Evolutionary conservation across 148 eudicot species (phyloP), one percentile per base, ranked within the genome.

Genomic region (Pharnaceum exiguum): DNA sequence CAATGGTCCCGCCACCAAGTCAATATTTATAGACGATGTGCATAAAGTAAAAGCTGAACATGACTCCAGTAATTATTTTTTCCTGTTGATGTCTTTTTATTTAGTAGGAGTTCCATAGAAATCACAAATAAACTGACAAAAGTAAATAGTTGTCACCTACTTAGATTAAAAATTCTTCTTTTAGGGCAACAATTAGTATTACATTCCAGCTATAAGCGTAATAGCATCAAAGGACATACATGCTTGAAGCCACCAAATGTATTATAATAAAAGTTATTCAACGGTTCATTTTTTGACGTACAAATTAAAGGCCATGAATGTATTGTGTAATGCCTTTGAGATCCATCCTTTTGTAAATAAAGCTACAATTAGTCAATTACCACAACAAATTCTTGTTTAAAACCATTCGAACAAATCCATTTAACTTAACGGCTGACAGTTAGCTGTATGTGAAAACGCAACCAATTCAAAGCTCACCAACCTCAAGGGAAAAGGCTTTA

Each of bases 31-130:
- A 25, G 47, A 16, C 35, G 51, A 46, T 51, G 43, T 37, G 40
- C 66, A 64, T 22, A 66, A 70, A 68, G 66, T 48, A 57, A 68
- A 72, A 72, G 74, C 23, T 55, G 19, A 44, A 26, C 23, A 38
- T 57, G 62, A 40, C 63, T 52, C 37, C 30, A 33, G 47, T 25
- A 50, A 55, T 46, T 13, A 5, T 48, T 57, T 58, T 26, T 22
- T 12, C 40, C 33, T 23, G 7, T 37, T 17, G 40, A 62, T 55
- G 1, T 45, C 4, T 30, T 31, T 2, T 28, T 11, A 7, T 35
- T 23, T 17, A 15, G 25, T 31, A 5, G n/a, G n/a, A 54, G 26
- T 18, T 1, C 47, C 26, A 33, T 24, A 24, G 30, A 26, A 2
- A 31, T 6, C 38, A 19, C 22, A 23, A 42, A 31, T 29, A 43